Percentiles rank a stretch among this genome's conserved stretches.
Evolutionary conservation across 148 eudicot species (phyloP).

Genomic region (Diospyros lotus): DNA sequence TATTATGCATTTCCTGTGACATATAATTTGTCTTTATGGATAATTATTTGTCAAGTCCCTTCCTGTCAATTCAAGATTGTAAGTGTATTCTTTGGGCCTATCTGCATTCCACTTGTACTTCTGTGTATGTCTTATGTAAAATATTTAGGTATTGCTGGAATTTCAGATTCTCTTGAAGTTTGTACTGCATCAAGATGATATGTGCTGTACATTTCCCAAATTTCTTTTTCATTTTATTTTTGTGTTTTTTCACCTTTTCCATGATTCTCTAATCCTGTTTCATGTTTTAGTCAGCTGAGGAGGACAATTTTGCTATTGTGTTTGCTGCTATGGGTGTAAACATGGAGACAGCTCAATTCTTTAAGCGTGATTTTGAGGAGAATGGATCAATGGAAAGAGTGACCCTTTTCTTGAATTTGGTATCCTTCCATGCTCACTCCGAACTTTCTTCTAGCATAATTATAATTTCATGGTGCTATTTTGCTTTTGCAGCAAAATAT

Average conservation of each 20-base stretch:
- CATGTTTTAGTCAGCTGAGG: conserved; percentile 43
- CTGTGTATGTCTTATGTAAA: neutral
- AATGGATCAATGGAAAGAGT: conserved; percentile 99
- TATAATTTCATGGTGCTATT: too few relatives aligned
- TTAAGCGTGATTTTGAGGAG: conserved; percentile 98
- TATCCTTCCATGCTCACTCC: conserved; percentile 11
- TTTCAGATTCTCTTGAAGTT: neutral
- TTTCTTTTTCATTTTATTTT: neutral
- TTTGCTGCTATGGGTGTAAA: conserved; percentile 99
- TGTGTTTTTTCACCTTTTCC: neutral
- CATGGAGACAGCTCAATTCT: conserved; percentile 99
- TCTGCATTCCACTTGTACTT: neutral
- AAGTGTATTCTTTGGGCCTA: neutral
- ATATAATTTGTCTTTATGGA: too few relatives aligned
- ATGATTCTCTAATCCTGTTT: neutral
- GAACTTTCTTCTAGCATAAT: conserved; percentile 1
- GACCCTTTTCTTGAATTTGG: conserved; percentile 93
- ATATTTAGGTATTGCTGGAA: neutral
- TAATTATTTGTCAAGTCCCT: neutral
- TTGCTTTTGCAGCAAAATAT: neutral
- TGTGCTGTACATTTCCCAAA: neutral
- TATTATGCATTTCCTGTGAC: too few relatives aligned
- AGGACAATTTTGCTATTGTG: conserved; percentile 99
- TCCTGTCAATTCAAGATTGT: neutral
- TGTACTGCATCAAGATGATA: neutral